phyloP scores from a whole-genome alignment of 2,329 filamentous ascomycete genomes.

The Knoxdaviesia proteae region DNA sequence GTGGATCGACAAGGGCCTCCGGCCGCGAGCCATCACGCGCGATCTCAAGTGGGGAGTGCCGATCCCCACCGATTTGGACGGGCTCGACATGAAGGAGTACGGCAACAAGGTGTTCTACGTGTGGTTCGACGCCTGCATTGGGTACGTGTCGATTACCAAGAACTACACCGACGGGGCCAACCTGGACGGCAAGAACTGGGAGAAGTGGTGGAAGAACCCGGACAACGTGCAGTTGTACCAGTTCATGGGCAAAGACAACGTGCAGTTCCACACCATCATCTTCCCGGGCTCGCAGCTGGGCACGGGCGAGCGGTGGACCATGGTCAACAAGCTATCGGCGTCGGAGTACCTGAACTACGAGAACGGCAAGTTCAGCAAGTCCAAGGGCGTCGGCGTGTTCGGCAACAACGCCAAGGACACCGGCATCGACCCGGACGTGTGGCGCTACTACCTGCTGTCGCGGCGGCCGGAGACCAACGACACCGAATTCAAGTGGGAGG shows the following conservation, averaged over 20 bases:
- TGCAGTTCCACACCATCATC: slow-evolving; percentile 52
- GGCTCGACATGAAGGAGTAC: slow-evolving; percentile 31
- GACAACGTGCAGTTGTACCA: slow-evolving; percentile 78
- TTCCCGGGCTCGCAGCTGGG: slow-evolving; percentile 79
- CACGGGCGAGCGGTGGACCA: slow-evolving; percentile 71
- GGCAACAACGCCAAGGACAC: slow-evolving; percentile 77
- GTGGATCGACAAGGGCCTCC: slow-evolving; percentile 68
- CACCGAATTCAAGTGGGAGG: slow-evolving; percentile 74
- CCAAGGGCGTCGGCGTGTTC: slow-evolving; percentile 73
- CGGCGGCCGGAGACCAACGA: slow-evolving; percentile 71
- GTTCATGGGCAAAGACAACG: slow-evolving; percentile 65
- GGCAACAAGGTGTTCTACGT: slow-evolving; percentile 66
- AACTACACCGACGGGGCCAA: slow-evolving; percentile 48
- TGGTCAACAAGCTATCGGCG: slow-evolving; percentile 70
- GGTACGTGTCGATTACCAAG: slow-evolving; percentile 86
- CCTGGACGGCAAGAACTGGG: slow-evolving; percentile 45
- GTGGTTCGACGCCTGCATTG: slow-evolving; percentile 83
- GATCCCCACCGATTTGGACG: slow-evolving; percentile 25
- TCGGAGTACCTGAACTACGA: slow-evolving; percentile 80
- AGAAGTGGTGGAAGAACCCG: slow-evolving; percentile 85
- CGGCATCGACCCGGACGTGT: slow-evolving; percentile 69
- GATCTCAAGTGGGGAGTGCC: slow-evolving; percentile 77
- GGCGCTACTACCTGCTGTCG: slow-evolving; percentile 77
- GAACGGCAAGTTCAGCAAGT: slow-evolving; percentile 83
- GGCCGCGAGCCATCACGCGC: slow-evolving; percentile 73